These are phyloP conservation scores for Malus hybrid DNA, from an alignment of 331 rosid species.

Conservation along the genomic window DNA sequence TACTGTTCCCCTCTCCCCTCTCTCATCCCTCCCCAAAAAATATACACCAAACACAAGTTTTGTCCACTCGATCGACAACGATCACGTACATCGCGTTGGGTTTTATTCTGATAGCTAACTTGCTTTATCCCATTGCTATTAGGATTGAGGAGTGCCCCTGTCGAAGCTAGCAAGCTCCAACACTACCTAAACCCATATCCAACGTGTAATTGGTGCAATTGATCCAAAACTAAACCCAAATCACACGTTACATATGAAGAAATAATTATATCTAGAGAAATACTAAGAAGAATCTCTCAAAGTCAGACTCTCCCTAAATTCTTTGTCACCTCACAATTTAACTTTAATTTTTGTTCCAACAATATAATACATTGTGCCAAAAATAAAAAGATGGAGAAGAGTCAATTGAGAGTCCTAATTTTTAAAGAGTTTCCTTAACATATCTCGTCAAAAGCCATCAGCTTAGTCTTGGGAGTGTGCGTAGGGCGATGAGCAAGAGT, in stretches of 20 bases:
- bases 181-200: not conserved
- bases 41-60: no score
- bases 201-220: not conserved
- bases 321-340: no score
- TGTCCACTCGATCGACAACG: not conserved
- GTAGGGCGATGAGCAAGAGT: no score
- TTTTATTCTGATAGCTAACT: not conserved
- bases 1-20: not conserved
- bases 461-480: no score
- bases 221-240: not conserved
- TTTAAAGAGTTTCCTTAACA: no score
- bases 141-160: no score
- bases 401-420: no score
- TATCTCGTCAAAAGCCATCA: no score
- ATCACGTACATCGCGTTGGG: not conserved
- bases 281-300: no score
- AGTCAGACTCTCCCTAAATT: fast-evolving
- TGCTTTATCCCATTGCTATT: not conserved
- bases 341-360: no score
- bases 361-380: no score
- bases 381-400: fast-evolving
- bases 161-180: not conserved
- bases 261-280: not conserved
- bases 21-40: no score
- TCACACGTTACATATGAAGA: not conserved